Percentiles rank a stretch among this genome's conserved stretches.
These are phyloP conservation scores for Xylariaceae sp. DNA, from an alignment of 2,329 filamentous ascomycete genomes.

Conservation along the genomic window DNA sequence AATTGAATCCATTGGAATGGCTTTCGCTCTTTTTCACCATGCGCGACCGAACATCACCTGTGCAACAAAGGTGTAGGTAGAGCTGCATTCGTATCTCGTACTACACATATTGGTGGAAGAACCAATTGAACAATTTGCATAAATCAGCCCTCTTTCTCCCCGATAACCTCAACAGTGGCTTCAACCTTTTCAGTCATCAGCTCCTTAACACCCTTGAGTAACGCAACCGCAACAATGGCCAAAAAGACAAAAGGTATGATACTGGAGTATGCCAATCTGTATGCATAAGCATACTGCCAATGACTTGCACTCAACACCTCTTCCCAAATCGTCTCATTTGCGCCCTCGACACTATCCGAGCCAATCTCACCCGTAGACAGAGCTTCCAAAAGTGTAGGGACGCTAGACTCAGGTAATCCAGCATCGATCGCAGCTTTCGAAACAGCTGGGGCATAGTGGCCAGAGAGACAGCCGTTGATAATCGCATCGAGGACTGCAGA, in stretches of 20 bases:
- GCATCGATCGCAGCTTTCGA: slow-evolving; percentile 40
- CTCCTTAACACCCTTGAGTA: slow-evolving; percentile 47
- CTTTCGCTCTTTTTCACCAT: too few species aligned
- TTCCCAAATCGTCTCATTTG: slow-evolving; percentile 37
- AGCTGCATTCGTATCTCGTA: neutral
- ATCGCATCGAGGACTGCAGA: slow-evolving; percentile 52
- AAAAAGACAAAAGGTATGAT: slow-evolving; percentile 52
- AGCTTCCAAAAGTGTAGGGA: slow-evolving; percentile 38
- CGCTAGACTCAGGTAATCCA: slow-evolving; percentile 39
- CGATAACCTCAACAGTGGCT: slow-evolving; percentile 45
- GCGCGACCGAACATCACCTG: too few species aligned
- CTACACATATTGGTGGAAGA: neutral
- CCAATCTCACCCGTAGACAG: slow-evolving; percentile 34
- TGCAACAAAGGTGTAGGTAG: neutral
- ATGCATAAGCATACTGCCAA: slow-evolving; percentile 45
- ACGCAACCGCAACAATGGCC: slow-evolving; percentile 42
- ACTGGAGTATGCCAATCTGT: slow-evolving; percentile 48
- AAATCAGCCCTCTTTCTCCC: neutral
- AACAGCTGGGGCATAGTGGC: slow-evolving; percentile 40
- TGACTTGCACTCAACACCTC: slow-evolving; percentile 40
- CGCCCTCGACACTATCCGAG: slow-evolving; percentile 29
- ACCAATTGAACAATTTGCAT: neutral
- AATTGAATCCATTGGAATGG: too few species aligned
- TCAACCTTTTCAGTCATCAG: slow-evolving; percentile 55
- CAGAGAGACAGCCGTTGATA: slow-evolving; percentile 44